phyloP scores from a whole-genome alignment of 306 rosid genomes.

The Cicer arietinum region DNA sequence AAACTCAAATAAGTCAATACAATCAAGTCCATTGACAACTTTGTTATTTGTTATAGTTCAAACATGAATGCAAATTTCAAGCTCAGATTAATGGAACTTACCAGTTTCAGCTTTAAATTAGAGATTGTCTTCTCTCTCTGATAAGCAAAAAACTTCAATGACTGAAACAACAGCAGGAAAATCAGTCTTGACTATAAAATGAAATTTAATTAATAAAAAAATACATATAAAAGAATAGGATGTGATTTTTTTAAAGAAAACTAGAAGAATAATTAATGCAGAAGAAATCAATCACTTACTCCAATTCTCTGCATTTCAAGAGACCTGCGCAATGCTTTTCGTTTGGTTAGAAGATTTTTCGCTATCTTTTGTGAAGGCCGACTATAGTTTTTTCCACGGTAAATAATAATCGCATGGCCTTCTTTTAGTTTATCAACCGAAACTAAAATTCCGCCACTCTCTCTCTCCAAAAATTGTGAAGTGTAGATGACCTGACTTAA shows the following conservation, averaged over 20 bases:
- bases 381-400: slow-evolving; percentile 85
- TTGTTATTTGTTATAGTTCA: slow-evolving; percentile 9
- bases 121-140: slow-evolving; percentile 60
- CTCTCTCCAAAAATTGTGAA: slow-evolving; percentile 69
- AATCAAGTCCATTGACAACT: not conserved
- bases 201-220: slow-evolving; percentile 8
- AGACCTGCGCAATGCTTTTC: slow-evolving; percentile 74
- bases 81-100: slow-evolving; percentile 40
- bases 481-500: slow-evolving; percentile 64
- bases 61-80: slow-evolving; percentile 34
- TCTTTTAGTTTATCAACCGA: slow-evolving; percentile 79
- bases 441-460: slow-evolving; percentile 83
- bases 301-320: slow-evolving; percentile 86
- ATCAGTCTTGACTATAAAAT: slow-evolving; percentile 31
- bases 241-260: slow-evolving; percentile 29
- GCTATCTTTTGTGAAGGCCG: slow-evolving; percentile 53
- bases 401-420: slow-evolving; percentile 78
- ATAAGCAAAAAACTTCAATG: slow-evolving; percentile 71
- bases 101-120: slow-evolving; percentile 72
- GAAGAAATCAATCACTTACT: slow-evolving; percentile 57
- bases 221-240: not conserved
- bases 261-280: slow-evolving; percentile 28
- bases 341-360: slow-evolving; percentile 70
- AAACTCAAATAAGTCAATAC: no score
- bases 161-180: slow-evolving; percentile 56